Conservation (phyloP, 176 grass and related monocot genomes). For the Themeda triandra region DNA sequence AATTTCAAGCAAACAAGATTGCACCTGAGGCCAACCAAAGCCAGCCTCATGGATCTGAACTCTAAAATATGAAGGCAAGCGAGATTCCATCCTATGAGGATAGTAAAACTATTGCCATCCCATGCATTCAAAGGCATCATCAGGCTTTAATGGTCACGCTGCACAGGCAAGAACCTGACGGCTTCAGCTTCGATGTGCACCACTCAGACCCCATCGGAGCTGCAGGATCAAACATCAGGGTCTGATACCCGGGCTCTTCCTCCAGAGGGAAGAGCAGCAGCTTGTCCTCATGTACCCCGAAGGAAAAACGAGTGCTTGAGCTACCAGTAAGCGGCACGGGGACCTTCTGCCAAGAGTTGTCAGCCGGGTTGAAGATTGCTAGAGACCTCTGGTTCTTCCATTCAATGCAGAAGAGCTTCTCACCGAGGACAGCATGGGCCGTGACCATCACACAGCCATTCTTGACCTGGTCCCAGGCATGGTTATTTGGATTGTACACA, state of each 20-base stretch:
- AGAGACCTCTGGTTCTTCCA: constrained; percentile 88
- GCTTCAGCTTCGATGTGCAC: constrained; percentile 61
- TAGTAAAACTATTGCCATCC: not conserved
- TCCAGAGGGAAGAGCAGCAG: constrained; percentile 67
- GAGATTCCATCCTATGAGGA: constrained; percentile 1
- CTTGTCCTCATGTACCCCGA: constrained; percentile 61
- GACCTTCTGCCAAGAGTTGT: constrained; percentile 65
- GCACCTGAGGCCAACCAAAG: not conserved
- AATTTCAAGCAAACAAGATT: not conserved
- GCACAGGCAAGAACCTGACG: constrained; percentile 58
- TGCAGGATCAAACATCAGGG: constrained; percentile 73
- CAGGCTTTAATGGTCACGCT: constrained; percentile 78
- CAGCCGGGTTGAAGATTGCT: constrained; percentile 59
- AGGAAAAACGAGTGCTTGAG: constrained; percentile 61
- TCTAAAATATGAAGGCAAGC: not conserved
- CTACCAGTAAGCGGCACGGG: constrained; percentile 73
- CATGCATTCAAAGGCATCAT: constrained; percentile 23
- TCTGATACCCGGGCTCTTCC: constrained; percentile 59
- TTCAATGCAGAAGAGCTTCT: constrained; percentile 79
- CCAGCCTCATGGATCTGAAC: not conserved
- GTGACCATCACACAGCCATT: constrained; percentile 95
- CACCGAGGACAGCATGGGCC: constrained; percentile 53
- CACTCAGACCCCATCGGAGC: constrained; percentile 63
- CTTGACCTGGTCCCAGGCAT: constrained; percentile 64
- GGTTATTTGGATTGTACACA: constrained; percentile 50